Evolutionary conservation across 176 grass and related monocot species (phyloP), one percentile per base, ranked within the genome.

Genomic region (Carex kokanica): DNA sequence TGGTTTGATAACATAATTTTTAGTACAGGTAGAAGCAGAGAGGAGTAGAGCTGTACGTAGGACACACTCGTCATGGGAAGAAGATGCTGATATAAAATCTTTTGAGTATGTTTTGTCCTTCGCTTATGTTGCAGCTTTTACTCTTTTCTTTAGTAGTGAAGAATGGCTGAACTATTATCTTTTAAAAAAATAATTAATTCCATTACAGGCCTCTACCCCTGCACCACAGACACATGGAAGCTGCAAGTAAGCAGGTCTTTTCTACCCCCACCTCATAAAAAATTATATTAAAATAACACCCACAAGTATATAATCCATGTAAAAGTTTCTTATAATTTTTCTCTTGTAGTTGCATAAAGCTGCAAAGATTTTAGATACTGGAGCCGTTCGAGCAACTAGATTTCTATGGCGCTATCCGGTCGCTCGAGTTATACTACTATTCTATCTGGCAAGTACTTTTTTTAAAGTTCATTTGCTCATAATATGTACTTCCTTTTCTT

Each of bases 81-180:
- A 99, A 95, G 93, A 99, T 86, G 74, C 93, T 81, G 96, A 99
- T 95, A 95, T 99, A 64, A 99, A 99, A 86, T 82, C 91, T 51
- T 85, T 99, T 6, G 96, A 99, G 89, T 93, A 90, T 17, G 95
- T 84, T 84, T 60, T 81, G 16, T 3, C 14, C 31, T 52, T 45
- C 36, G 8, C 32, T 43, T 81, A 31, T 36, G 12, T 8, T 61
- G 34, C 78, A 60, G 6, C 60, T 58, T 81, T 61, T 36, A 8
- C 17, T 21, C 6, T 38, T 38, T 80, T 36, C 27, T 11, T 21
- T 81, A 81, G 56, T 81, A 62, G 56, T 32, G 21, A 73, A 61
- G 45, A 67, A 68, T 82, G 41, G 27, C 24, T 87, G 78, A 45
- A 55, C 71, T 21, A 79, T 52, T 9, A 43, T 31, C 68, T 69